Percentiles rank a stretch among this genome's conserved stretches.
Evolutionary conservation across 2,329 filamentous ascomycete species (phyloP).

Genomic region (Xylariaceae sp.): DNA sequence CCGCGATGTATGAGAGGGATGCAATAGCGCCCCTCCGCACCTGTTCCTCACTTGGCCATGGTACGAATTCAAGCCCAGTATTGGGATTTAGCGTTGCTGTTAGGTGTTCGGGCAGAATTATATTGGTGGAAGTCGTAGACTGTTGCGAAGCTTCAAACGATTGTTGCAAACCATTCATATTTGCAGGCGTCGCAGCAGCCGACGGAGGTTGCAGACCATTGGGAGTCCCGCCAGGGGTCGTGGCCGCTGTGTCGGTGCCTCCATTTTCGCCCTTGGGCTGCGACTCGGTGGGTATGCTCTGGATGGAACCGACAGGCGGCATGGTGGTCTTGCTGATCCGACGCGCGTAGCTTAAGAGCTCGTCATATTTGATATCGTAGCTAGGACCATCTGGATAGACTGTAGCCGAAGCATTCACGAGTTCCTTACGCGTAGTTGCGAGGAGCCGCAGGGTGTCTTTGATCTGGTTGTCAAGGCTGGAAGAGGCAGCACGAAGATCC

Average conservation of each 20-base stretch:
- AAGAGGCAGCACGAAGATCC: slow-evolving; percentile 61
- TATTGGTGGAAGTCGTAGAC: too few species aligned
- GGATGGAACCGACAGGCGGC: slow-evolving; percentile 55
- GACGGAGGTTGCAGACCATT: slow-evolving; percentile 15
- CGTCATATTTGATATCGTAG: slow-evolving; percentile 61
- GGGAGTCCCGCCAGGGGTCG: slow-evolving; percentile 21
- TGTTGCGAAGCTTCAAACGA: slow-evolving; percentile 1
- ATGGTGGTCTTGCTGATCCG: slow-evolving; percentile 77
- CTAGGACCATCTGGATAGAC: slow-evolving; percentile 46
- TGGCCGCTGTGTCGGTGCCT: slow-evolving; percentile 22
- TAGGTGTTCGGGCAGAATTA: slow-evolving; percentile 42
- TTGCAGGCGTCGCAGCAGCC: slow-evolving; percentile 1
- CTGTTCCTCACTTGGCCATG: slow-evolving; percentile 70
- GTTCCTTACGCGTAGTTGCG: slow-evolving; percentile 67
- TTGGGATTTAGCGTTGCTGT: slow-evolving; percentile 51
- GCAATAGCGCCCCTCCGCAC: slow-evolving; percentile 67
- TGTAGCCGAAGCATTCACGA: slow-evolving; percentile 59
- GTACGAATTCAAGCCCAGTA: slow-evolving; percentile 60
- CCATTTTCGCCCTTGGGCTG: slow-evolving; percentile 15
- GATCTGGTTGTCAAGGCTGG: slow-evolving; percentile 66
- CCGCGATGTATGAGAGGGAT: slow-evolving; percentile 55
- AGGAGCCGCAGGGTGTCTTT: slow-evolving; percentile 66
- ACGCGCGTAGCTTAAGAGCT: slow-evolving; percentile 73
- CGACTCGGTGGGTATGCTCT: slow-evolving; percentile 31
- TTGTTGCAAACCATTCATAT: slow-evolving; percentile 7